These are phyloP conservation scores for Aspergillus bertholletiae DNA, from an alignment of 495 filamentous ascomycete species.

Conservation along the genomic window DNA sequence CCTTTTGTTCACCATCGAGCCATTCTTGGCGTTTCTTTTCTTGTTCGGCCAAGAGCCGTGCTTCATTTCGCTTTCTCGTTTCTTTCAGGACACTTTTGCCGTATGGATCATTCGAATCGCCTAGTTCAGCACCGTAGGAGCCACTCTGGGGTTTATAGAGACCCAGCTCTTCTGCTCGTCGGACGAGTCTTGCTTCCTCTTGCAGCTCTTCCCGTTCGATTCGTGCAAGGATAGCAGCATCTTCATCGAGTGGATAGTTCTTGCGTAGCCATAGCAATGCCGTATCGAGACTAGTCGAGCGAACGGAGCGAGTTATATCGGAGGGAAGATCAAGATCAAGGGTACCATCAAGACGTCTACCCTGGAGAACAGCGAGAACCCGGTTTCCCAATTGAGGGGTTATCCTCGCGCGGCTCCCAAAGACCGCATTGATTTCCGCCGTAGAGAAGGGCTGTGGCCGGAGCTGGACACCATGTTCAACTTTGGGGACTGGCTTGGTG, in stretches of 20 bases:
- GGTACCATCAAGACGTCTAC: constrained; percentile 70
- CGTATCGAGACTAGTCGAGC: constrained; percentile 31
- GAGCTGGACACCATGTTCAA: constrained; percentile 19
- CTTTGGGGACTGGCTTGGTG: constrained; percentile 7
- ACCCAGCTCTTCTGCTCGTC: constrained; percentile 40
- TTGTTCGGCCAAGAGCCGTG: constrained; percentile 39
- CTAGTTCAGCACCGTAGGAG: constrained; percentile 38
- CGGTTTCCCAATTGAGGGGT: constrained; percentile 54
- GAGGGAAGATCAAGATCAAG: constrained; percentile 51
- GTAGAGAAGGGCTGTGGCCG: constrained; percentile 37
- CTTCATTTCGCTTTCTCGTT: constrained; percentile 45
- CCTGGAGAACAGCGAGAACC: constrained; percentile 66
- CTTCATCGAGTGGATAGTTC: constrained; percentile 71
- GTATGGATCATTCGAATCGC: constrained; percentile 36
- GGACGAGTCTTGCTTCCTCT: constrained; percentile 38
- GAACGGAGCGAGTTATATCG: constrained; percentile 40
- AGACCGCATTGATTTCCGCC: constrained; percentile 58
- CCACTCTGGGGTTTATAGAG: constrained; percentile 51
- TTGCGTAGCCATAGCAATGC: constrained; percentile 68
- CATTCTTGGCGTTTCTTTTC: constrained; percentile 45
- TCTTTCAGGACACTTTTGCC: constrained; percentile 48
- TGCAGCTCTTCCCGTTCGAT: constrained; percentile 55
- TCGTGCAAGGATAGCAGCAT: constrained; percentile 58
- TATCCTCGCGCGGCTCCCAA: constrained; percentile 48
- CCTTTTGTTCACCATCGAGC: constrained; percentile 38